phyloP scores from a whole-genome alignment of 805 yeast species.

The Yarrowia sp. region DNA sequence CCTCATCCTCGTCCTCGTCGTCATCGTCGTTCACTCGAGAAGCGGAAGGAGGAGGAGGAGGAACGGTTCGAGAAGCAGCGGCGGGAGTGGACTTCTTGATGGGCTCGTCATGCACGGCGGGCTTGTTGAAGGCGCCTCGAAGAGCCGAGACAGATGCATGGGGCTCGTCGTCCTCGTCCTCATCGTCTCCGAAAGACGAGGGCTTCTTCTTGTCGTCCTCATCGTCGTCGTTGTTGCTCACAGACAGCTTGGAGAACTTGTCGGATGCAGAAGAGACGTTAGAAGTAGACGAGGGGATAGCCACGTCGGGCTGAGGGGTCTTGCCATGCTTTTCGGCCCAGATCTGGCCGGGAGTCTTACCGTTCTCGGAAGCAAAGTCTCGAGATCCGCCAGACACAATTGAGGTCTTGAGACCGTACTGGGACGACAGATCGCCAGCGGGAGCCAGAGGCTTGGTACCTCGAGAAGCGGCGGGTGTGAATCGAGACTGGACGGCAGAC shows the following conservation, averaged over 20 bases:
- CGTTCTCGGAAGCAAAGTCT: constrained; percentile 68
- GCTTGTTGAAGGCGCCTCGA: constrained; percentile 33
- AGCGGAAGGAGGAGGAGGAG: constrained; percentile 44
- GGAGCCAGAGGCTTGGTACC: constrained; percentile 49
- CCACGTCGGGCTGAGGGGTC: constrained; percentile 43
- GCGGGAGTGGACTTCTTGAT: constrained; percentile 38
- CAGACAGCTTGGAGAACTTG: constrained; percentile 42
- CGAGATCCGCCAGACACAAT: constrained; percentile 59
- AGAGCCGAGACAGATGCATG: constrained; percentile 25
- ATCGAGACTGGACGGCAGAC: constrained; percentile 41
- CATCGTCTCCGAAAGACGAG: constrained; percentile 42
- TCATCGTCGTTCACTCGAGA: constrained; percentile 40
- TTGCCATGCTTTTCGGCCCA: constrained; percentile 93
- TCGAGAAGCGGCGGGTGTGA: constrained; percentile 43
- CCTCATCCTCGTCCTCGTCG: constrained; percentile 32
- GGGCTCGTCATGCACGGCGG: constrained; percentile 27
- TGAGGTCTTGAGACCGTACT: constrained; percentile 39
- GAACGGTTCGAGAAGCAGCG: constrained; percentile 35
- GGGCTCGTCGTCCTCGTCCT: constrained; percentile 28
- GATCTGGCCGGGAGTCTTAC: constrained; percentile 91
- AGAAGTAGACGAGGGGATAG: constrained; percentile 43
- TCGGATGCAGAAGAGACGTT: constrained; percentile 44
- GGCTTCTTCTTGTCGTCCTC: constrained; percentile 44
- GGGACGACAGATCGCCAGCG: constrained; percentile 53
- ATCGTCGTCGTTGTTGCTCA: constrained; percentile 44